Evolutionary conservation across 805 yeast genomes (phyloP).

Genomic region (Candida hispaniensis): DNA sequence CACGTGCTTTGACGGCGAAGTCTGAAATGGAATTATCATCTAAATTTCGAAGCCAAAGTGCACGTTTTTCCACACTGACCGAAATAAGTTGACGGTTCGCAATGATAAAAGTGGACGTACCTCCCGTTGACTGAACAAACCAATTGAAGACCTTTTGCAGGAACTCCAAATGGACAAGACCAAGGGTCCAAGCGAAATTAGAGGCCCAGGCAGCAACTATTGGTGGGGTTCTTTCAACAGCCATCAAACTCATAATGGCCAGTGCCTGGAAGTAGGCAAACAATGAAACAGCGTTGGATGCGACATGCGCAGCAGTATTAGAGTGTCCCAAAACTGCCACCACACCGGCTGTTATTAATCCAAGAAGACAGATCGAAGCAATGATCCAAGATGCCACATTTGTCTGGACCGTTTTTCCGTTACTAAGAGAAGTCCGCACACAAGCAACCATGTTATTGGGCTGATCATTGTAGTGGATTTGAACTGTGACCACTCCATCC

Average conservation of each 20-base stretch:
- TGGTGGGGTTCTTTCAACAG: slow-evolving; percentile 85
- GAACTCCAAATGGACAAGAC: slow-evolving; percentile 64
- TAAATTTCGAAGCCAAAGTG: slow-evolving; percentile 18
- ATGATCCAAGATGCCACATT: slow-evolving; percentile 92
- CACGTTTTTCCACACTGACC: slow-evolving; percentile 56
- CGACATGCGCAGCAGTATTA: slow-evolving; percentile 90
- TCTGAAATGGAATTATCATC: slow-evolving; percentile 15
- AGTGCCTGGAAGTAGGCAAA: slow-evolving; percentile 89
- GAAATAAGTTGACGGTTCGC: slow-evolving; percentile 55
- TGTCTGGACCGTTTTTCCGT: slow-evolving; percentile 91
- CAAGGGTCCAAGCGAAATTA: slow-evolving; percentile 94
- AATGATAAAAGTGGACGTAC: slow-evolving; percentile 66
- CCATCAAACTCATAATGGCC: slow-evolving; percentile 92
- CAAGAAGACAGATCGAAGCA: slow-evolving; percentile 82
- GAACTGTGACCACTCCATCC: slow-evolving; percentile 80
- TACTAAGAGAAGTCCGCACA: slow-evolving; percentile 74
- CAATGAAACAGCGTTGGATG: slow-evolving; percentile 87
- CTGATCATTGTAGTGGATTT: slow-evolving; percentile 45
- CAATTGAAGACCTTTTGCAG: slow-evolving; percentile 81
- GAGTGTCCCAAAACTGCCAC: slow-evolving; percentile 82
- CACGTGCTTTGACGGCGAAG: slow-evolving; percentile 4
- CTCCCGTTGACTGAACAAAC: slow-evolving; percentile 95
- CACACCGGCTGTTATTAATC: slow-evolving; percentile 77
- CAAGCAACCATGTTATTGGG: slow-evolving; percentile 58
- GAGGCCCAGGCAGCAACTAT: slow-evolving; percentile 98